phyloP scores from a whole-genome alignment of 768 basidiomycete species.

The Lanmaoa pseudosensibilis region DNA sequence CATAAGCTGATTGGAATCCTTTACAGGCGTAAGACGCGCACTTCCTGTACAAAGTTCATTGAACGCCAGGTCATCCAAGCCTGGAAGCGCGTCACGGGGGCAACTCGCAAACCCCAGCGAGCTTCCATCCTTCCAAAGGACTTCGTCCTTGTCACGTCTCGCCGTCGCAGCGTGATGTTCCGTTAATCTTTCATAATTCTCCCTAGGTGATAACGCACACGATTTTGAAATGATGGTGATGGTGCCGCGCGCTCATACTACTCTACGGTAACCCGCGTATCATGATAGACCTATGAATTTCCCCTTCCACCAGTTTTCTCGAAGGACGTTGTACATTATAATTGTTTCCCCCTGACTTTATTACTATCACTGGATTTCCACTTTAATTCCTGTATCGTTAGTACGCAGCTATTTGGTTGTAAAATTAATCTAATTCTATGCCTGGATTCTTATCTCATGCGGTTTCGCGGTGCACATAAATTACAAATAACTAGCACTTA shows the following conservation, averaged over 20 bases:
- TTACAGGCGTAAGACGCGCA: slow-evolving; percentile 24
- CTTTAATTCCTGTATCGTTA: slow-evolving; percentile 16
- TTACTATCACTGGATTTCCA: not conserved
- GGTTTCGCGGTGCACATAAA: not conserved
- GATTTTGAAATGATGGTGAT: slow-evolving; percentile 3
- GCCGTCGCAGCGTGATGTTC: slow-evolving; percentile 51
- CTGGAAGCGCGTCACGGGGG: slow-evolving; percentile 62
- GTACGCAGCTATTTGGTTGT: not conserved
- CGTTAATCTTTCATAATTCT: slow-evolving; percentile 20
- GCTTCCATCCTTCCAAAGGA: slow-evolving; percentile 56
- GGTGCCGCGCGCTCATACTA: slow-evolving; percentile 17
- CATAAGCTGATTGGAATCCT: not conserved
- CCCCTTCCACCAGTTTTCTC: not conserved
- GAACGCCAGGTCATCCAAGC: slow-evolving; percentile 58
- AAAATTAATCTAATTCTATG: not conserved
- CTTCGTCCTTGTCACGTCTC: slow-evolving; percentile 59
- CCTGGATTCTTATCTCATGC: not conserved
- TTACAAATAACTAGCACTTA: not conserved
- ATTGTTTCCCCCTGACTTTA: not conserved
- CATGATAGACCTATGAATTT: slow-evolving; percentile 3
- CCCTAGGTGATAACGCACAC: slow-evolving; percentile 18
- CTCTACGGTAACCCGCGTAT: not conserved
- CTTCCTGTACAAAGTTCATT: slow-evolving; percentile 46
- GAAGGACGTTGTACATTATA: slow-evolving; percentile 10
- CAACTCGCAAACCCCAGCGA: slow-evolving; percentile 51